phyloP scores from a whole-genome alignment of 2,329 filamentous ascomycete genomes.

The Huntiella bhutanensis region DNA sequence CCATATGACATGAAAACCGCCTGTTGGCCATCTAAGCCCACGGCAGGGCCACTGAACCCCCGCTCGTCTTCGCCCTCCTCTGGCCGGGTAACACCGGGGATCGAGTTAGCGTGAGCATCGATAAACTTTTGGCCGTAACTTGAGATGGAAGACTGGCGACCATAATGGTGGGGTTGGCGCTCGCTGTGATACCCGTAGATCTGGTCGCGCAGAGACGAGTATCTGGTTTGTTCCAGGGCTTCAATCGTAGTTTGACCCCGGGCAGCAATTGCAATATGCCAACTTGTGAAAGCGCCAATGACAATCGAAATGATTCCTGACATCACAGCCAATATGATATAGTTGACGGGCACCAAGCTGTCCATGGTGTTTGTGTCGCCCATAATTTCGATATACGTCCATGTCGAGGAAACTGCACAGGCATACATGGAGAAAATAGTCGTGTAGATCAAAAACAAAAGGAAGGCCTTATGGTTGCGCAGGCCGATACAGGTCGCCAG shows the following conservation, averaged over 20 bases:
- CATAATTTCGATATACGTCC: slow-evolving; percentile 74
- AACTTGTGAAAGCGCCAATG: slow-evolving; percentile 70
- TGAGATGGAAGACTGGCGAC: slow-evolving; percentile 30
- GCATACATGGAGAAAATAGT: slow-evolving; percentile 67
- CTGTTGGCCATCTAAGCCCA: slow-evolving; percentile 18
- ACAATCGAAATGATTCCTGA: slow-evolving; percentile 84
- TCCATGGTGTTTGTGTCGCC: slow-evolving; percentile 52
- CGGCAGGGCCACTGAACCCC: slow-evolving; percentile 8
- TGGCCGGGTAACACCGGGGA: slow-evolving; percentile 60
- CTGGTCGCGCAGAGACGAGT: slow-evolving; percentile 57
- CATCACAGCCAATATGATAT: slow-evolving; percentile 70
- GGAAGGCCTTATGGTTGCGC: slow-evolving; percentile 85
- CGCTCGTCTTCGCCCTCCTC: slow-evolving; percentile 57
- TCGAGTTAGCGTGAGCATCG: slow-evolving; percentile 63
- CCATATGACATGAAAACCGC: slow-evolving; percentile 32
- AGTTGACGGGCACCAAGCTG: slow-evolving; percentile 70
- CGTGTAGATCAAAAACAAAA: slow-evolving; percentile 81
- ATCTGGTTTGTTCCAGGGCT: slow-evolving; percentile 86
- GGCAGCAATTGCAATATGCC: slow-evolving; percentile 71
- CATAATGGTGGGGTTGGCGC: slow-evolving; percentile 26
- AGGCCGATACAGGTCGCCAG: slow-evolving; percentile 87
- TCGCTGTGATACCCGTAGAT: slow-evolving; percentile 45
- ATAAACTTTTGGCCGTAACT: slow-evolving; percentile 54
- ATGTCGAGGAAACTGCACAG: slow-evolving; percentile 58
- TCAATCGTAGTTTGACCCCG: slow-evolving; percentile 87